Base-by-base conservation (phyloP, 2,329 filamentous ascomycete species). In the Fusarium miscanthi region DNA sequence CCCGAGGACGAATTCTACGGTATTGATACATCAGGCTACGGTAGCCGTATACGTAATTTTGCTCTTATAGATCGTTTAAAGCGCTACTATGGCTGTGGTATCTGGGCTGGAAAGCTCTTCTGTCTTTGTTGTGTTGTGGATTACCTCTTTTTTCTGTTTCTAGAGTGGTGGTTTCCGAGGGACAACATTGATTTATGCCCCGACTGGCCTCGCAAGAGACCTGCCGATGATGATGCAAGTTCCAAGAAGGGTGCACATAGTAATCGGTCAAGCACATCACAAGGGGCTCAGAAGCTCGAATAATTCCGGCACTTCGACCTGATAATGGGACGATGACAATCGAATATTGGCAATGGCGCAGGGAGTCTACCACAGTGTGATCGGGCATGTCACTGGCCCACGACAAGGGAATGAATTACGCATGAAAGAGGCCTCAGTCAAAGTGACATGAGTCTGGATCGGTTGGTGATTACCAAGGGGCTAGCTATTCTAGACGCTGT, bases 101-200 rank as follows among this genome's bases (percentile, higher is more conserved):
- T 98, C 54, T 99, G 96, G 96, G 96, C 96, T 1, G 96, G 96
- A 40, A 99, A 99, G 83, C 86, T 99, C 13, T 99, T 99, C 78
- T 98, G 96, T 78, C 85, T 99, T 3, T 98, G 95, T 73, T 95
- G 95, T 16, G 91, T 98, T 63, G 92, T 99, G 57, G 96, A 99
- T 82, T 99, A 97, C 77, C 83, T 99, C 53, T 88, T 99, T 58
- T 97, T 94, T 77, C 86, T 98, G 52, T 90, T 97, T 53, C 86
- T 98, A 59, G 96, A 99, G 81, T 90, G 97, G 82, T 93, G 90
- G 84, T 95, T 93, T 70, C 96, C 96, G 1, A 87, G 95, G 64
- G 91, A 93, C 41, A 89, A 90, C 45, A 98, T 99, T 72, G 96
- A 99, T 77, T 90, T 96, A 66, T 95, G 94, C 52, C 91, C 92